Base-by-base conservation (phyloP, 768 basidiomycete species). In the Krasilnikovozyma curviuscula region DNA sequence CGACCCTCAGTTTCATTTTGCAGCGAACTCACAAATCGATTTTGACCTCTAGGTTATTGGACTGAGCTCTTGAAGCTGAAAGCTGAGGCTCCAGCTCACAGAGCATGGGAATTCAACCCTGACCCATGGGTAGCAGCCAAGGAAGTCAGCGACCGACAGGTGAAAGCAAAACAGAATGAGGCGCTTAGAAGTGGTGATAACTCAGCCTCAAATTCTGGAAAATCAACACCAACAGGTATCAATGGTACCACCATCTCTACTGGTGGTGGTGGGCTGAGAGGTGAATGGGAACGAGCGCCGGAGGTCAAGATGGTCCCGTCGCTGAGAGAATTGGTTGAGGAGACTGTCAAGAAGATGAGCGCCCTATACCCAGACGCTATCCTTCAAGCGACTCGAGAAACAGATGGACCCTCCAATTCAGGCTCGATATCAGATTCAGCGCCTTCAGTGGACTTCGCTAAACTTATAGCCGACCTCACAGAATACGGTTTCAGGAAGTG, bases 241-340 rank as follows among this genome's bases (percentile, higher is more conserved):
- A 31, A 44, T 28, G 44, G 55, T 41, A 43, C 23, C 32, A 41
- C 24, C 16, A 45, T 39, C 31, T 40, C 30, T 9, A 38, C 12
- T 37, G 44, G 44, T 69, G 45, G 70, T 66, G 13, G 76, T 76
- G 9, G 44, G 23, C 44, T 58, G 14, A 53, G 52, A 0, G 56
- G 55, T 14, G 54, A 56, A 23, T 66, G 65, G 64, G 55, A 57
- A 28, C 60, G 62, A 23, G 66, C 63, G 10, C 67, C 69, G 0
- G 88, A 91, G 59, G 84, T 88, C 19, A 78, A 73, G 59, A 88
- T 95, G 85, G 77, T 81, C 1, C 68, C 70, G 8, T 65, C 65
- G 16, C 67, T 91, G 40, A 71, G 89, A 28, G 83, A 83, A 47
- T 63, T 77, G 39, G 83, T 89, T 3, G 88, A 95, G 64, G 72